Percentiles rank a stretch among this genome's conserved stretches.
These are phyloP conservation scores for Talaromyces stipitatus DNA, from an alignment of 495 filamentous ascomycete species.

Conservation along the genomic window DNA sequence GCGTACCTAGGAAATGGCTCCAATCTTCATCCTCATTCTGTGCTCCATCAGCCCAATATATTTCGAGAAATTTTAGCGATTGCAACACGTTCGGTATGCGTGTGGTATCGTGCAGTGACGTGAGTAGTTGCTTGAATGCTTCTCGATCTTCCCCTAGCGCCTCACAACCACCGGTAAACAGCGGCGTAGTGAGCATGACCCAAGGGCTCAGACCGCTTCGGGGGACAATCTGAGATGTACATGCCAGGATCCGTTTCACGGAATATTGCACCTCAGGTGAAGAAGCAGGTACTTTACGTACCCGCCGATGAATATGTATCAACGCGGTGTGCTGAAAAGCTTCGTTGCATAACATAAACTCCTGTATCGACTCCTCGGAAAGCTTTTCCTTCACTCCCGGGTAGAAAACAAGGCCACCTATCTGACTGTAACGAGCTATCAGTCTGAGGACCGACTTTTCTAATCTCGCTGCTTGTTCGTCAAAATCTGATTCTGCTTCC, in stretches of 20 bases:
- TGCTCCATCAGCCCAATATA: conserved; percentile 31
- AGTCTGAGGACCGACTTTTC: conserved; percentile 28
- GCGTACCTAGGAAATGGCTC: conserved; percentile 37
- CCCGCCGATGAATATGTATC: conserved; percentile 36
- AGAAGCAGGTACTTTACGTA: conserved; percentile 27
- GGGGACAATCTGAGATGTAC: conserved; percentile 33
- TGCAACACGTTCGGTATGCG: conserved; percentile 40
- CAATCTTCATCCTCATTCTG: conserved; percentile 35
- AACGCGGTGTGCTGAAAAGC: conserved; percentile 40
- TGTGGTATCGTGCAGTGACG: conserved; percentile 35
- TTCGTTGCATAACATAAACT: conserved; percentile 38
- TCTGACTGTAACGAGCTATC: conserved; percentile 26
- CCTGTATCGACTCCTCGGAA: conserved; percentile 24
- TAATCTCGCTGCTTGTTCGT: conserved; percentile 24
- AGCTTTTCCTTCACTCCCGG: conserved; percentile 31
- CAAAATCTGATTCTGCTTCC: conserved; percentile 17
- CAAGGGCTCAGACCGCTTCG: conserved; percentile 36
- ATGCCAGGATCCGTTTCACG: conserved; percentile 35
- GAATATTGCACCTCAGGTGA: conserved; percentile 30
- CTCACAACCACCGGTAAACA: conserved; percentile 41
- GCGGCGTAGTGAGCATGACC: conserved; percentile 39
- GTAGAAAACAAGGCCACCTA: conserved; percentile 26
- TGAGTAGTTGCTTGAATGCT: conserved; percentile 25
- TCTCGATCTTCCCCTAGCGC: conserved; percentile 32
- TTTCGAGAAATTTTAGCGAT: conserved; percentile 36